Base-by-base conservation (phyloP, 768 basidiomycete species). In the Termitomyces heimii region DNA sequence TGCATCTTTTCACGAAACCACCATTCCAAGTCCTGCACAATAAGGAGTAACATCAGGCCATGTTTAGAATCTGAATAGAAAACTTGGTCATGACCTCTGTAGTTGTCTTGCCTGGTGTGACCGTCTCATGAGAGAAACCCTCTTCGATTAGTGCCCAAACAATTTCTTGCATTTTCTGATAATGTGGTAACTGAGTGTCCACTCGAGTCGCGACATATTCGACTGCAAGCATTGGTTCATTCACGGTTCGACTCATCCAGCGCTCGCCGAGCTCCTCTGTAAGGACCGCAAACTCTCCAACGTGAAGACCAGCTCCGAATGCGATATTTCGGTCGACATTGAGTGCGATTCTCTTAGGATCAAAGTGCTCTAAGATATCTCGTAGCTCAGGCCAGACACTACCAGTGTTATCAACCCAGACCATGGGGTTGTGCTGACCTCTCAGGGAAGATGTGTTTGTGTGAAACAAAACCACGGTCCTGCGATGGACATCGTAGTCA, bases 1-100 rank as follows among this genome's bases (percentile, higher is more conserved):
- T 75, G 77, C 75, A 82, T 81, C 61, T 76, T 75, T 57, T 80
- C 79, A 34, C 78, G 70, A 64, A 79, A 82, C 77, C 77, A 80
- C 80, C 80, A 83, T 54, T 74, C 73, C 18, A 83, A 62, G 61
- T 83, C 81, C 77, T 79, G 54, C 26, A 47, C 26, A 14, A n/a
- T 8, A 28, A 13, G 44, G 24, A 18, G 51, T 16, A 44, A 35
- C n/a, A 35, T 24, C 26, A 40, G 51, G 10, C 13, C 12, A 52
- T 39, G 29, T 20, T n/a, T 26, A 3, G 2, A 12, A 39, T 37
- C 5, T n/a, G 5, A 4, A 12, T 13, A 29, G 51, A 29, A 12
- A 3, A 28, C 28, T n/a, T 28, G n/a, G 45, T 32, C 46, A 32
- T 39, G 18, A 77, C 77, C 61, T 74, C 70, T 3, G 79, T 77